These are phyloP conservation scores for Fusarium sp. DNA, from an alignment of 2,329 filamentous ascomycete genomes.

Conservation along the genomic window DNA sequence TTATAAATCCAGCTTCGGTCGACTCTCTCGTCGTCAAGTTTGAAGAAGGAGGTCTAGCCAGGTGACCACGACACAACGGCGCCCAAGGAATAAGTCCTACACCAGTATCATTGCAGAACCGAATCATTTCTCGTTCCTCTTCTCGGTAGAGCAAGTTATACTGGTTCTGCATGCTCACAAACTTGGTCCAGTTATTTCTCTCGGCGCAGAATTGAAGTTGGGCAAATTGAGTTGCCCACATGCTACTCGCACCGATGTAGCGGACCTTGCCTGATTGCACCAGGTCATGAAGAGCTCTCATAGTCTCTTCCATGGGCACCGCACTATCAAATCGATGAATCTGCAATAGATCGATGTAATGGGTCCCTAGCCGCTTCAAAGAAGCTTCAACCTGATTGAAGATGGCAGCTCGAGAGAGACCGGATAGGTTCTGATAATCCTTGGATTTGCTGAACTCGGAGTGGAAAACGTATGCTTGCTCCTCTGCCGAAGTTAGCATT, in stretches of 20 bases:
- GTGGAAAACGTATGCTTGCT: neutral
- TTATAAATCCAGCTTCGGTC: neutral
- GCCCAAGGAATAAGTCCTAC: neutral
- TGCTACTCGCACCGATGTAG: slow-evolving; percentile 62
- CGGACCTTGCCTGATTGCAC: slow-evolving; percentile 67
- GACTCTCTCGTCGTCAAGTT: neutral
- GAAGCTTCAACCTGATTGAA: neutral
- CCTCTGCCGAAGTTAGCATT: neutral
- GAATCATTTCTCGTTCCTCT: slow-evolving; percentile 58
- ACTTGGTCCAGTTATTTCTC: slow-evolving; percentile 66
- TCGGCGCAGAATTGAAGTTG: slow-evolving; percentile 64
- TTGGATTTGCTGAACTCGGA: neutral
- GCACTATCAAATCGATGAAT: neutral
- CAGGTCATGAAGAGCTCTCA: slow-evolving; percentile 71
- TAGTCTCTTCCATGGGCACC: slow-evolving; percentile 63
- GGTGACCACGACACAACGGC: neutral
- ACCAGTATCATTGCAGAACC: slow-evolving; percentile 43
- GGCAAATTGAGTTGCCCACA: slow-evolving; percentile 62
- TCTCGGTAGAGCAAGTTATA: slow-evolving; percentile 70
- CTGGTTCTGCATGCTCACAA: slow-evolving; percentile 68
- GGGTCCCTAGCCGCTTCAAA: neutral
- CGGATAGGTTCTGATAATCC: neutral
- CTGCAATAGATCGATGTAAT: neutral
- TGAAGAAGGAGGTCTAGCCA: neutral
- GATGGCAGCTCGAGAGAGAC: neutral